These are phyloP conservation scores for Dovyalis caffra DNA, from an alignment of 345 rosid species.

Conservation along the genomic window DNA sequence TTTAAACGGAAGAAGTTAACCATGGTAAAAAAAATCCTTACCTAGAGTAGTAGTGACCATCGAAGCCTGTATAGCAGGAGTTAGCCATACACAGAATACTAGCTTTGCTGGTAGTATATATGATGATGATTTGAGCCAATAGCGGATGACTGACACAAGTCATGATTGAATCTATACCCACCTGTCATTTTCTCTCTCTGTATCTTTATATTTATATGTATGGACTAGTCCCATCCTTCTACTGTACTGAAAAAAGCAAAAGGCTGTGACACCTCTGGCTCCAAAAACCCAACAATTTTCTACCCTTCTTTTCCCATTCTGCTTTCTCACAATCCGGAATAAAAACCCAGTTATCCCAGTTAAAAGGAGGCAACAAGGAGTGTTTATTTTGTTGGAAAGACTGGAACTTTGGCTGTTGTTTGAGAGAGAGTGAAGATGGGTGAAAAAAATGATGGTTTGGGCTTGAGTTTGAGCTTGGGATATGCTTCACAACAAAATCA, in stretches of 20 bases:
- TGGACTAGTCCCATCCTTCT: constrained; percentile 47
- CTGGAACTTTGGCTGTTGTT: neutral
- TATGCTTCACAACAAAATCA: constrained; percentile 11
- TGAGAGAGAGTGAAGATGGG: constrained; percentile 38
- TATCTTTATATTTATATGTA: constrained; percentile 15
- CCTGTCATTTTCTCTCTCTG: constrained; percentile 39
- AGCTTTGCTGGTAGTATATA: too few relatives aligned
- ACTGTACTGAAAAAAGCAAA: constrained; percentile 40
- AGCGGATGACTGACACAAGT: constrained; percentile 50
- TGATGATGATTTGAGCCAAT: constrained; percentile 34
- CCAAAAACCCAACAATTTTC: constrained; percentile 22
- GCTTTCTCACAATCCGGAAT: constrained; percentile 19
- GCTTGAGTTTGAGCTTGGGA: constrained; percentile 59
- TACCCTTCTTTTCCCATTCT: constrained; percentile 20
- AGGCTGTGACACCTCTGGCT: constrained; percentile 33
- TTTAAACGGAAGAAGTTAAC: neutral
- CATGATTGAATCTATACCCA: constrained; percentile 66
- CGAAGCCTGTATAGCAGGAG: neutral
- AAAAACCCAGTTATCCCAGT: neutral
- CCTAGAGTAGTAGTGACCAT: too few relatives aligned
- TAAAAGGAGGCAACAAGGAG: neutral
- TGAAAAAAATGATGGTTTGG: constrained; percentile 54
- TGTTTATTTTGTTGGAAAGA: neutral
- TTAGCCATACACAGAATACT: too few relatives aligned
- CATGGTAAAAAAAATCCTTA: neutral